These are phyloP conservation scores for Boletus rubescentipes DNA, from an alignment of 768 basidiomycete species.

Conservation along the genomic window DNA sequence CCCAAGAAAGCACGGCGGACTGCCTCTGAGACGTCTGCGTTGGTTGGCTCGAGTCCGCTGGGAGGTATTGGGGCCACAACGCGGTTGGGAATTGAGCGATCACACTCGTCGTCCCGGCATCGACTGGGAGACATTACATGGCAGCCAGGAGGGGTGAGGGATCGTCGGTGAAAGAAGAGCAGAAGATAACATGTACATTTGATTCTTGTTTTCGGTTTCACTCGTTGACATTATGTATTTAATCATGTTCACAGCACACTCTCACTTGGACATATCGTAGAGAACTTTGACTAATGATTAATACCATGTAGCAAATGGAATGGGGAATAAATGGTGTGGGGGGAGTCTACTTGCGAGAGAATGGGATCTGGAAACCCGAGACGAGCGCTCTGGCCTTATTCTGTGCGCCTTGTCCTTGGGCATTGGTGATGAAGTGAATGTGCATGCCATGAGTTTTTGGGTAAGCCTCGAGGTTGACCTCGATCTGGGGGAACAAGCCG, in stretches of 20 bases:
- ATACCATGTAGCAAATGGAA: slow-evolving; percentile 12
- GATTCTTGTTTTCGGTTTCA: slow-evolving; percentile 12
- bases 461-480: slow-evolving; percentile 90
- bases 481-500: slow-evolving; percentile 92
- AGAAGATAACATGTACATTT: slow-evolving; percentile 9
- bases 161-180: slow-evolving; percentile 22
- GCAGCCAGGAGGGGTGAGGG: slow-evolving; percentile 34
- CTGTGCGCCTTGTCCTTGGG: slow-evolving; percentile 85
- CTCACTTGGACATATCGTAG: slow-evolving; percentile 33
- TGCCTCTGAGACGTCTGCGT: slow-evolving; percentile 63
- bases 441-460: slow-evolving; percentile 88
- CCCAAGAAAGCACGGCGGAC: slow-evolving; percentile 66
- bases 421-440: slow-evolving; percentile 90
- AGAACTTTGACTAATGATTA: slow-evolving; percentile 24
- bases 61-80: slow-evolving; percentile 19
- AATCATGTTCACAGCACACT: slow-evolving; percentile 23
- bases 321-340: not conserved
- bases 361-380: slow-evolving; percentile 92
- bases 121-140: slow-evolving; percentile 64
- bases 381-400: slow-evolving; percentile 83
- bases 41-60: slow-evolving; percentile 21
- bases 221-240: slow-evolving; percentile 21
- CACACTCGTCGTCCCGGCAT: slow-evolving; percentile 46
- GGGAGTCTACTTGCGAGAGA: slow-evolving; percentile 52
- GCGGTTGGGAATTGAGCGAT: slow-evolving; percentile 35